Base-by-base conservation (phyloP, 371 early-diverging fungal genomes). In the Parasitella parasitica region DNA sequence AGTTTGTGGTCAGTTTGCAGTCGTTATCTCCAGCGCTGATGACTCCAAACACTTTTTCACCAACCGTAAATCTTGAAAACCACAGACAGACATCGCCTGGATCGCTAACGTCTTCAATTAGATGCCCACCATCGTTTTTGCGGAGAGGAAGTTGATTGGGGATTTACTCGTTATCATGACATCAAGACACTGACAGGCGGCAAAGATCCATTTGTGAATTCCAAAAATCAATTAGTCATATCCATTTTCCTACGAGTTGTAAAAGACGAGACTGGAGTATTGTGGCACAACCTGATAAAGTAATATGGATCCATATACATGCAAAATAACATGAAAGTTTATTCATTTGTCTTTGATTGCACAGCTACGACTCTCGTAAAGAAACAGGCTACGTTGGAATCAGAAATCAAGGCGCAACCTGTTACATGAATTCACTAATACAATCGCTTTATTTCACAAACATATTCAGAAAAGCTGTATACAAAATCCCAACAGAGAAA, bases 381-480 rank as follows among this genome's bases (percentile, higher is more conserved):
- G 86, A 89, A 70, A 96, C 97, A 18, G 98, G 98, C 12, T 92
- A 85, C 69, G 93, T 97, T 32, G 99, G 99, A 1, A 78, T 99
- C 61, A 87, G 88, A 58, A 99, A 99, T 78, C 97, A 99, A 69
- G 99, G 99, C n/a, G 99, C 99, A 2, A 99, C 99, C 0, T 99
- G 99, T 78, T 99, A 99, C 76, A 94, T 99, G 93, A 99, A 99
- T 83, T 96, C 98, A 43, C 79, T 99, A 26, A 86, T 99, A 34
- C 99, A 99, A 74, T 94, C 97, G 15, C 81, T 99, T n/a, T 99
- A 90, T 76, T 95, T 95, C 70, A 98, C 98, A 30, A 93, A 91
- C 60, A 86, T 86, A 68, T 98, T 99, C 81, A 87, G 96, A 59
- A 91, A 91, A 51, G 88, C 95, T 63, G 81, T 92, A 46, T 97